phyloP scores from a whole-genome alignment of 2,329 filamentous ascomycete genomes.

The Colletotrichum sublineola region DNA sequence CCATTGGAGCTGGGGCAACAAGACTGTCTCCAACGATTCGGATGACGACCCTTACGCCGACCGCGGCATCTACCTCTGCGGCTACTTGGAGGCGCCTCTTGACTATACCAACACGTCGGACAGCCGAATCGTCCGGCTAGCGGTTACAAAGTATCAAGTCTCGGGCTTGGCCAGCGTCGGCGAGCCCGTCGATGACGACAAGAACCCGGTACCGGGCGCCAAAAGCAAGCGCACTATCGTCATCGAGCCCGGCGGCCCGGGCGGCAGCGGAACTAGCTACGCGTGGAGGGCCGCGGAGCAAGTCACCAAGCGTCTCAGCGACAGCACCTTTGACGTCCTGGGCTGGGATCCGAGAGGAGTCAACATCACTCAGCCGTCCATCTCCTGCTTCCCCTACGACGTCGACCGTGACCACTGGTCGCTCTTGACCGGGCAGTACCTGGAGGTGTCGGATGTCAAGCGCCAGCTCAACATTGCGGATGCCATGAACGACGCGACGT shows the following conservation, averaged over 20 bases:
- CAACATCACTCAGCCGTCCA: slow-evolving; percentile 60
- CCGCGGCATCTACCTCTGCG: slow-evolving; percentile 62
- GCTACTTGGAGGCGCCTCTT: slow-evolving; percentile 62
- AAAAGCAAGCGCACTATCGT: slow-evolving; percentile 63
- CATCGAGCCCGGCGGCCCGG: slow-evolving; percentile 65
- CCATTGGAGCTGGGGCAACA: slow-evolving; percentile 62
- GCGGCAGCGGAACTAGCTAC: slow-evolving; percentile 60
- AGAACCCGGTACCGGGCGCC: slow-evolving; percentile 44
- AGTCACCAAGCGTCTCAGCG: slow-evolving; percentile 57
- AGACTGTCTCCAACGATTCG: slow-evolving; percentile 9
- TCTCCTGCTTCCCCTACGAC: slow-evolving; percentile 61
- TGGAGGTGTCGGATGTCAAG: slow-evolving; percentile 52
- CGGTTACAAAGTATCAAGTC: slow-evolving; percentile 64
- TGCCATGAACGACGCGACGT: slow-evolving; percentile 60
- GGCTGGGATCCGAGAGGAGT: slow-evolving; percentile 69
- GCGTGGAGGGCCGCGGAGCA: slow-evolving; percentile 55
- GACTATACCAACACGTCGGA: slow-evolving; percentile 62
- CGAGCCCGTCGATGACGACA: slow-evolving; percentile 37
- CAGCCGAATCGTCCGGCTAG: slow-evolving; percentile 58
- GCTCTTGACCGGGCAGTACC: slow-evolving; percentile 55
- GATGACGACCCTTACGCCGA: slow-evolving; percentile 51
- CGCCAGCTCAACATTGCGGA: slow-evolving; percentile 59
- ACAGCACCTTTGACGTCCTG: slow-evolving; percentile 60
- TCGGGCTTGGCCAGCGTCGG: slow-evolving; percentile 55
- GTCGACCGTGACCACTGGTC: slow-evolving; percentile 62